A percentile compares a stretch with the other conserved stretches of the same genome.
Conservation (phyloP, 2,329 filamentous ascomycete genomes). For the Paracorniculantispora psalliotae region DNA sequence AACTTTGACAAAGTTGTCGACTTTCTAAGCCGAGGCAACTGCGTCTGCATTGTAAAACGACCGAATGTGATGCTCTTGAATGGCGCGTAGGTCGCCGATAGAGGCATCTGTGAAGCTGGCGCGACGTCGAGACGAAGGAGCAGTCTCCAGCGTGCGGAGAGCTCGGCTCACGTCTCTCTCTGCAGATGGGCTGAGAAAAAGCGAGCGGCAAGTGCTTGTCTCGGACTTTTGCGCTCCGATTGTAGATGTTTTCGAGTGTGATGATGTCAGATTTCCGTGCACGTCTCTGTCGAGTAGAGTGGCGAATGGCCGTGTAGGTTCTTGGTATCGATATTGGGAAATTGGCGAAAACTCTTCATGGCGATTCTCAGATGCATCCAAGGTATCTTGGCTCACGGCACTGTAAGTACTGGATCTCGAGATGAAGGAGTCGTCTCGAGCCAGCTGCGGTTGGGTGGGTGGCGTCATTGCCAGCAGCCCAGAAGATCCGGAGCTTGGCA, state of each 20-base stretch:
- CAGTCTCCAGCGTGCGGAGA: constrained; percentile 27
- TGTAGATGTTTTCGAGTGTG: constrained; percentile 27
- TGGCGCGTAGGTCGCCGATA: neutral
- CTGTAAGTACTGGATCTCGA: constrained; percentile 27
- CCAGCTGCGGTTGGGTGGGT: neutral
- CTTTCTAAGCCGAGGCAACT: constrained; percentile 36
- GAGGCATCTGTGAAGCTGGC: neutral
- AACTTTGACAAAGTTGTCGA: constrained; percentile 35
- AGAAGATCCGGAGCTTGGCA: constrained; percentile 4
- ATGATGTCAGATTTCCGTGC: neutral
- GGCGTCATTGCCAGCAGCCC: neutral
- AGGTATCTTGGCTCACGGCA: constrained; percentile 15
- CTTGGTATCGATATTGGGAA: neutral
- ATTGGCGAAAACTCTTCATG: neutral
- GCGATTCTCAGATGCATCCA: neutral
- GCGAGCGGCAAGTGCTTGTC: constrained; percentile 3
- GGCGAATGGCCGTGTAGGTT: neutral
- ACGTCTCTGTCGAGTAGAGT: neutral
- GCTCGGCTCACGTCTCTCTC: constrained; percentile 41
- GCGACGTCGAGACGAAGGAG: constrained; percentile 19
- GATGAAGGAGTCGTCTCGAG: constrained; percentile 20
- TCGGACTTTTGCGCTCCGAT: constrained; percentile 11
- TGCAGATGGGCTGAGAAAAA: constrained; percentile 15
- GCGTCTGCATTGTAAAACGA: constrained; percentile 34
- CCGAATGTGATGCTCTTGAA: constrained; percentile 13